Percentiles rank a stretch among this genome's conserved stretches.
Evolutionary conservation across 2,329 filamentous ascomycete species (phyloP).

Genomic region (Fusarium aywerte): DNA sequence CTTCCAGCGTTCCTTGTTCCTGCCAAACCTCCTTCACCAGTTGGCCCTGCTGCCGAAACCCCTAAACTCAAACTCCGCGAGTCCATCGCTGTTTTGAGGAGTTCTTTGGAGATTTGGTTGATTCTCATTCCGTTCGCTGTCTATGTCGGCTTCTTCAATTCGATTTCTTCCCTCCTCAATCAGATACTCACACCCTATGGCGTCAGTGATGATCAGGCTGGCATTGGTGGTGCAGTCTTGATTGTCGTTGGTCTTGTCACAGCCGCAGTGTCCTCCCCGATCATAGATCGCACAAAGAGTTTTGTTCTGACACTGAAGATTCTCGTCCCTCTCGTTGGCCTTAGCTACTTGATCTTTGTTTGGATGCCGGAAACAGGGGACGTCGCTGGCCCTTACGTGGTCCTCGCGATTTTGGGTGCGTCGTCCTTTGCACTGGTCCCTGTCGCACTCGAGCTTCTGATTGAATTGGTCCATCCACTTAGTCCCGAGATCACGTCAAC

Average conservation of each 20-base stretch:
- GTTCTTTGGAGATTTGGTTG: conserved; percentile 80
- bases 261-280: conserved; percentile 79
- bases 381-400: conserved; percentile 77
- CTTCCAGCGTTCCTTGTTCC: conserved; percentile 87
- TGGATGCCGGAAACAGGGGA: conserved; percentile 74
- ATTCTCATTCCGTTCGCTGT: conserved; percentile 82
- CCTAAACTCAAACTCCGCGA: conserved; percentile 63
- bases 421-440: conserved; percentile 84
- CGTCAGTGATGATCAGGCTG: conserved; percentile 84
- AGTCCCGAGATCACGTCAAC: conserved; percentile 86
- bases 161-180: conserved; percentile 85
- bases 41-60: conserved; percentile 72
- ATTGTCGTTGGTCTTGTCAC: conserved; percentile 87
- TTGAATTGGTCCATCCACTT: conserved; percentile 87
- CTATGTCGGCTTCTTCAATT: conserved; percentile 95
- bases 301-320: conserved; percentile 79
- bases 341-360: conserved; percentile 80
- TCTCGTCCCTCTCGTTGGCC: conserved; percentile 77
- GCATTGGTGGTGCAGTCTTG: conserved; percentile 87
- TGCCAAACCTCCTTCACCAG: conserved; percentile 78
- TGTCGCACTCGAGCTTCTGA: conserved; percentile 85
- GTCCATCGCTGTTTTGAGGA: conserved; percentile 63
- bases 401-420: conserved; percentile 82
- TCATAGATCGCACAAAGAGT: conserved; percentile 85
- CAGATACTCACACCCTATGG: conserved; percentile 90